Percentiles rank a stretch among this genome's conserved stretches.
These are phyloP conservation scores for Lathyrus sativus DNA, from an alignment of 306 rosid species.

Conservation along the genomic window DNA sequence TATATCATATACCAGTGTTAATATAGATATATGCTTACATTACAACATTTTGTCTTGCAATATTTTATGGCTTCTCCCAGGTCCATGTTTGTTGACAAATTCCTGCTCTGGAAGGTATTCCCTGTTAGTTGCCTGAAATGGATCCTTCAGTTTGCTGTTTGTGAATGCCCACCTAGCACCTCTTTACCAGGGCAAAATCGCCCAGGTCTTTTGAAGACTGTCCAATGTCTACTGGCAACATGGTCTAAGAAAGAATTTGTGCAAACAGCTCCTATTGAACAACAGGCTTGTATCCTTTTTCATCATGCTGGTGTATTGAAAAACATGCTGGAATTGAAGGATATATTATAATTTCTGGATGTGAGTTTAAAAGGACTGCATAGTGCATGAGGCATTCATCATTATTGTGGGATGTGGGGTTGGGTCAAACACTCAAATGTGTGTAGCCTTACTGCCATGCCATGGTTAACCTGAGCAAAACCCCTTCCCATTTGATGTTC, in stretches of 20 bases:
- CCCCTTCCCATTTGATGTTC: slow-evolving; percentile 28
- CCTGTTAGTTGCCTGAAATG: slow-evolving; percentile 84
- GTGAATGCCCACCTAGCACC: slow-evolving; percentile 68
- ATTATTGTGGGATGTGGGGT: slow-evolving; percentile 21
- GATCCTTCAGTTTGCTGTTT: slow-evolving; percentile 86
- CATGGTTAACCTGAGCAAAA: slow-evolving; percentile 10
- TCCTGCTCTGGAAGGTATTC: slow-evolving; percentile 90
- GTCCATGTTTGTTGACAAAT: slow-evolving; percentile 81
- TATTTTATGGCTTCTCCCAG: slow-evolving; percentile 48
- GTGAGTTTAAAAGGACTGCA: slow-evolving; percentile 29
- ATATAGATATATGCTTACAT: slow-evolving; percentile 28
- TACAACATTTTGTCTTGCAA: slow-evolving; percentile 13
- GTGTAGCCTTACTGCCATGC: neutral
- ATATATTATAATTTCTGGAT: neutral
- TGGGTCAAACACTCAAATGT: slow-evolving; percentile 9
- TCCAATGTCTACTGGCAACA: slow-evolving; percentile 64
- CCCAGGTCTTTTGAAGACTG: slow-evolving; percentile 47
- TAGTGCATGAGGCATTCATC: slow-evolving; percentile 6
- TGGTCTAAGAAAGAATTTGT: slow-evolving; percentile 91
- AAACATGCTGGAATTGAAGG: slow-evolving; percentile 5
- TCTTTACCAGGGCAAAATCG: slow-evolving; percentile 46
- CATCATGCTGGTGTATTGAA: slow-evolving; percentile 27
- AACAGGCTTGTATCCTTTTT: slow-evolving; percentile 93
- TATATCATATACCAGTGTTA: slow-evolving; percentile 27
- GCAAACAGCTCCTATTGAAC: slow-evolving; percentile 82